Conservation (phyloP, 2,329 filamentous ascomycete genomes). For the Penicillium expansum region DNA sequence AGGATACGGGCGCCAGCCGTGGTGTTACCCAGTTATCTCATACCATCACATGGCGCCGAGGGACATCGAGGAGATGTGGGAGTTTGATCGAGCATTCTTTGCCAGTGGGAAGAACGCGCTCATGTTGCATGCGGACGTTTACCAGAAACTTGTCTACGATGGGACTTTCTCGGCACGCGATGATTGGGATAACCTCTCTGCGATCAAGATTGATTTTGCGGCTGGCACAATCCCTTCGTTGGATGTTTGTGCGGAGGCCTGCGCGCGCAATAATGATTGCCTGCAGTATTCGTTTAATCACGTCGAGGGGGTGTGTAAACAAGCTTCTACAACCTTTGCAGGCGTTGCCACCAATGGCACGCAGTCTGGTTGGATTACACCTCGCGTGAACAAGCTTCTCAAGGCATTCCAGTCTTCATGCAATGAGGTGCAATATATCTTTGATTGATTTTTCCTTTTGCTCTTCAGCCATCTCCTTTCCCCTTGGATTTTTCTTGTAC, state of each 20-base stretch:
- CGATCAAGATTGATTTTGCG: constrained; percentile 18
- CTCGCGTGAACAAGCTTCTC: constrained; percentile 23
- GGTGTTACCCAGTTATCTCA: constrained; percentile 50
- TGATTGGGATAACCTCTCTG: constrained; percentile 28
- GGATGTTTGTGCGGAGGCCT: constrained; percentile 25
- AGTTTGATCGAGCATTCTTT: constrained; percentile 50
- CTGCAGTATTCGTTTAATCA: constrained; percentile 28
- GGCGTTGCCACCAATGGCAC: constrained; percentile 18
- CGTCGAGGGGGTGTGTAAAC: constrained; percentile 16
- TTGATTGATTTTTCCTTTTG: constrained; percentile 10
- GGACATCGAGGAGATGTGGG: constrained; percentile 43
- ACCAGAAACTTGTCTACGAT: constrained; percentile 24
- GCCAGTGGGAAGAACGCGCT: constrained; percentile 49
- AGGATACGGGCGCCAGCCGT: constrained; percentile 39
- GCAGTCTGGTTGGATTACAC: constrained; percentile 27
- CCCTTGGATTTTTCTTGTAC: constrained; percentile 7
- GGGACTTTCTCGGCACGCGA: constrained; percentile 9
- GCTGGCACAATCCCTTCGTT: constrained; percentile 11
- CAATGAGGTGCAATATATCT: constrained; percentile 24
- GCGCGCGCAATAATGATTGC: constrained; percentile 23
- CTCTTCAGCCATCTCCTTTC: not conserved
- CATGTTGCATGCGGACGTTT: constrained; percentile 29
- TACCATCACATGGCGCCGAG: constrained; percentile 49
- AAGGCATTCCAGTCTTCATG: constrained; percentile 25
- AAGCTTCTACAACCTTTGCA: constrained; percentile 22